Conservation (phyloP, 257 asterid species). For the Nicotiana paniculata region DNA sequence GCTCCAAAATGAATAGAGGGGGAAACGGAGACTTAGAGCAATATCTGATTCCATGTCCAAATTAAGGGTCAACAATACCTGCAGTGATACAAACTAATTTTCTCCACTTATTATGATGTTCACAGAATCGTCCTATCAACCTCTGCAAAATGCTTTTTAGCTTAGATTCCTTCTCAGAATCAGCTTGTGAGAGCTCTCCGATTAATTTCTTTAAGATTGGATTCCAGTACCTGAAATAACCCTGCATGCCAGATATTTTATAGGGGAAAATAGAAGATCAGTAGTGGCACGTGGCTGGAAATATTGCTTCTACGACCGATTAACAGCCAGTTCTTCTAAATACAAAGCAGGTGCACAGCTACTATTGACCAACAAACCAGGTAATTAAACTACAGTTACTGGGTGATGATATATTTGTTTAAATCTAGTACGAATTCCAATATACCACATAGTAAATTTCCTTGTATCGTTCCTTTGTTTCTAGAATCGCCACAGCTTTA, state of each 20-base stretch:
- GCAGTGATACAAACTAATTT: constrained; percentile 66
- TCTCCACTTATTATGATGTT: constrained; percentile 77
- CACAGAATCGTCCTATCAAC: constrained; percentile 65
- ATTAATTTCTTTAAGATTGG: constrained; percentile 55
- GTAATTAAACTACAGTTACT: neutral
- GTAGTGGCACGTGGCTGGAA: neutral
- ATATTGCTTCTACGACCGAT: neutral
- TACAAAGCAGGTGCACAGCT: neutral
- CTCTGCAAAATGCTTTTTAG: constrained; percentile 84
- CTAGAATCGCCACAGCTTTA: neutral
- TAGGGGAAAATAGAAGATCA: neutral
- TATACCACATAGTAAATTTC: neutral
- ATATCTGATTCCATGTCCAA: constrained; percentile 13
- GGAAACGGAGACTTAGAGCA: neutral
- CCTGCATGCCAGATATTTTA: constrained; percentile 40
- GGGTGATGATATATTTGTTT: neutral
- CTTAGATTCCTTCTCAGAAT: constrained; percentile 78
- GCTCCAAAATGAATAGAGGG: constrained; percentile 2
- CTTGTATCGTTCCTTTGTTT: neutral
- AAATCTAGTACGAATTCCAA: neutral
- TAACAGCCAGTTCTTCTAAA: neutral
- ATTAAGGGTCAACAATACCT: constrained; percentile 40
- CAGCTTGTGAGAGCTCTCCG: constrained; percentile 79
- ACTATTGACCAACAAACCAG: neutral
- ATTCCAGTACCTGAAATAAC: constrained; percentile 85